A percentile compares a stretch with the other conserved stretches of the same genome.
Evolutionary conservation across 2,329 filamentous ascomycete species (phyloP).

Genomic region (Colletotrichum sp.): DNA sequence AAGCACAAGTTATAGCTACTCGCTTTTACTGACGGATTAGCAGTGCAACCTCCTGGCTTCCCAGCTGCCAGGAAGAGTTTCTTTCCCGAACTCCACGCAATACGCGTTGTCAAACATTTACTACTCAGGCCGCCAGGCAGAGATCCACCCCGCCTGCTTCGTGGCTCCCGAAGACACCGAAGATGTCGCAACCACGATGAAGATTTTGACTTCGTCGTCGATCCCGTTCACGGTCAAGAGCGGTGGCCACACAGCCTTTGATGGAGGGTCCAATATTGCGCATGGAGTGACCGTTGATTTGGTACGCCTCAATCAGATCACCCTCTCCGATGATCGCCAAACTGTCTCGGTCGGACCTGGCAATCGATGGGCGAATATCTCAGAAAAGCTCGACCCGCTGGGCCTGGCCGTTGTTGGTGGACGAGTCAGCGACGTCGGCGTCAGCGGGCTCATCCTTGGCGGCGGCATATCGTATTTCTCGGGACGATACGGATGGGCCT

Average conservation of each 20-base stretch:
- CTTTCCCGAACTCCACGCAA: conserved; percentile 24
- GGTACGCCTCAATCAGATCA: conserved; percentile 40
- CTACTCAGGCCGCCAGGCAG: conserved; percentile 35
- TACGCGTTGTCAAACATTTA: conserved; percentile 30
- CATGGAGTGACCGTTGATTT: conserved; percentile 49
- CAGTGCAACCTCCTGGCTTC: conserved; percentile 23
- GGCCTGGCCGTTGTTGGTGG: conserved; percentile 48
- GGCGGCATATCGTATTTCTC: conserved; percentile 56
- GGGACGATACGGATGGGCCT: conserved; percentile 48
- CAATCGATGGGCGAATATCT: conserved; percentile 48
- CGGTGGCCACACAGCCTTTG: conserved; percentile 57
- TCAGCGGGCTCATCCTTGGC: conserved; percentile 49
- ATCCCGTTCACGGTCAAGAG: conserved; percentile 52
- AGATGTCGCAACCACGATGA: conserved; percentile 33
- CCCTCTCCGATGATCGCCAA: conserved; percentile 33
- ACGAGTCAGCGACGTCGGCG: conserved; percentile 45
- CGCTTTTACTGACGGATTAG: neutral
- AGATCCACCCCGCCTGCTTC: conserved; percentile 27
- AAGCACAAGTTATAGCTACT: neutral
- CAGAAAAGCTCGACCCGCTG: conserved; percentile 40
- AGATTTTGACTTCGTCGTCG: conserved; percentile 18
- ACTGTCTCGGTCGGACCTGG: conserved; percentile 48
- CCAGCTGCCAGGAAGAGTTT: conserved; percentile 24
- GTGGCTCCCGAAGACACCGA: conserved; percentile 25
- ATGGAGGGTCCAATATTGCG: conserved; percentile 45